Evolutionary conservation across 2,329 filamentous ascomycete genomes (phyloP), one percentile per base, ranked within the genome.

Genomic region (Ophiosphaerella herpotricha): DNA sequence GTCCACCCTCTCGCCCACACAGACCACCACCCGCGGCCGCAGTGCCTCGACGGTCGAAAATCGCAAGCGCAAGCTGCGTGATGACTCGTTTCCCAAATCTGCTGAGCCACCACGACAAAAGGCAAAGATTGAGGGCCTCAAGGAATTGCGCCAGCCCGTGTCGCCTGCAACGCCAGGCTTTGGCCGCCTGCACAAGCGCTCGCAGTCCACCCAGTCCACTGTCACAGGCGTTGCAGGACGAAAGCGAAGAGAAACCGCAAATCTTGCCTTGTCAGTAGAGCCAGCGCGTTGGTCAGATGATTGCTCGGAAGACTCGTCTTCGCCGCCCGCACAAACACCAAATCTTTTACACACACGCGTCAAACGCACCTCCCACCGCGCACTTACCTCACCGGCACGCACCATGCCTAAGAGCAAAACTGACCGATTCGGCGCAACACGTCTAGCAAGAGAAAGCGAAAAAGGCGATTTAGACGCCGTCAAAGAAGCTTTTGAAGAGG

Each of bases 391-490:
- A 9, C 77, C 78, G 13, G 78, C 75, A 8, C 71, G 77, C 39
- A 71, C 88, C 61, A 85, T 90, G 72, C 84, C 85, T 2, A 88
- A 90, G 72, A 93, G 94, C 63, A 88, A 93, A 66, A 85, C 93
- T 18, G 94, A 97, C 74, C 89, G 91, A 46, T 96, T 95, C 69
- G 94, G 94, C 18, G 89, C 95, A 60, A 99, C 94, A 4, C 84
- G 88, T 45, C 80, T 99, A 21, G 91, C 93, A n/a, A 86, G 92
- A 58, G 91, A 93, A 24, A 96, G 91, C 72, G 90, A 92, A 33
- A 86, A 87, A 61, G 91, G 91, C 43, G 90, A 95, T 67, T 83
- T 94, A 47, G 89, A 93, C 1, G 79, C 80, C 8, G 91, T 90
- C 13, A 92, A 89, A 70, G 82, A 84, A 61, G 84, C 89, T 55